These are phyloP conservation scores for Acacia concinna DNA, from an alignment of 331 rosid species.

Conservation along the genomic window DNA sequence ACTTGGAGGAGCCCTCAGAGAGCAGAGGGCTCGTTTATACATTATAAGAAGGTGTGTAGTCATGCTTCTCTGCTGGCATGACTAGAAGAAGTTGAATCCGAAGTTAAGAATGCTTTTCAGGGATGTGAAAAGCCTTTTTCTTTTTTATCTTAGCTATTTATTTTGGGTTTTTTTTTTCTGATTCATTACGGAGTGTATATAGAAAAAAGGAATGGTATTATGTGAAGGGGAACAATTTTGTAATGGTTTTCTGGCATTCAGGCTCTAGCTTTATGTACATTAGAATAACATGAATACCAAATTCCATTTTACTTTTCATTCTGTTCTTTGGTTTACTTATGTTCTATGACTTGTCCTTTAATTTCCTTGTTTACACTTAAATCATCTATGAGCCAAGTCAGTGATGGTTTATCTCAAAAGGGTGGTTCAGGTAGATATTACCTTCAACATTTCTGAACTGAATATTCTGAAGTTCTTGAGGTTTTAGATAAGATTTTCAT, in stretches of 20 bases:
- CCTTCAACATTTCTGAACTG: background rate
- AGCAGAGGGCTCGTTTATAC: slow-evolving; percentile 85
- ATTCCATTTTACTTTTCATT: slow-evolving; percentile 6
- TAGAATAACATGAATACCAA: slow-evolving; percentile 39
- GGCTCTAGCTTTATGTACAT: slow-evolving; percentile 43
- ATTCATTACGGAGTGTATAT: slow-evolving; percentile 61
- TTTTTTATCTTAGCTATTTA: background rate
- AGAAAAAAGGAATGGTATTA: slow-evolving; percentile 43
- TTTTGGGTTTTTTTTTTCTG: background rate
- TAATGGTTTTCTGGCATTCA: slow-evolving; percentile 37
- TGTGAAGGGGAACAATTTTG: slow-evolving; percentile 52
- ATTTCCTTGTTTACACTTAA: slow-evolving; percentile 5
- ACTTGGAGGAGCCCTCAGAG: slow-evolving; percentile 73
- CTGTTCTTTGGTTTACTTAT: slow-evolving; percentile 15
- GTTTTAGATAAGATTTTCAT: background rate
- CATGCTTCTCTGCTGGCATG: slow-evolving; percentile 99
- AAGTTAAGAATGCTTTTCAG: background rate
- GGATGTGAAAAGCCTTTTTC: background rate
- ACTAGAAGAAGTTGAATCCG: slow-evolving; percentile 38
- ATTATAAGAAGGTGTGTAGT: slow-evolving; percentile 94
- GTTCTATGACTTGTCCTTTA: slow-evolving; percentile 9
- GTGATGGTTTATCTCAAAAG: background rate
- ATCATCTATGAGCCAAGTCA: background rate
- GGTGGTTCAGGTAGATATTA: slow-evolving; percentile 4
- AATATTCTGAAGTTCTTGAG: background rate